Conservation (phyloP, 441 rosid genomes). For the Erodium moschatum region DNA sequence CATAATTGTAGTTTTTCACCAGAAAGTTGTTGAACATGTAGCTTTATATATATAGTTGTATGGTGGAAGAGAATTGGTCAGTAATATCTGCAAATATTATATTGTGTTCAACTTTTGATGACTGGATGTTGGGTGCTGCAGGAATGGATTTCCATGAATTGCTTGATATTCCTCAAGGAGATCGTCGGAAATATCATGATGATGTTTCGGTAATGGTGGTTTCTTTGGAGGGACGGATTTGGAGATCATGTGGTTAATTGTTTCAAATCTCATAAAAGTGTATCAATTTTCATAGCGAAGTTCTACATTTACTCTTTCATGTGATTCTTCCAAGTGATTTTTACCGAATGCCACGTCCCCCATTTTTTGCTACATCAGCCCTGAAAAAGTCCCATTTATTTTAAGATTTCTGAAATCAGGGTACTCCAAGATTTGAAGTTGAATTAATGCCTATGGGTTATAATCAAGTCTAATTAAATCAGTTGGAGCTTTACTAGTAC, state of each 20-base stretch:
- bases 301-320: neutral
- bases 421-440: too few species aligned
- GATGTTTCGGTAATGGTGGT: slow-evolving; percentile 96
- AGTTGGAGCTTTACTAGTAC: too few species aligned
- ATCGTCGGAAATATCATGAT: slow-evolving; percentile 85
- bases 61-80: neutral
- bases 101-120: neutral
- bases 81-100: neutral
- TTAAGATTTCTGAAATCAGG: too few species aligned
- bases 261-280: slow-evolving; percentile 22
- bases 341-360: neutral
- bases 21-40: neutral
- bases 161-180: slow-evolving; percentile 85
- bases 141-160: slow-evolving; percentile 93
- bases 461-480: too few species aligned
- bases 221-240: slow-evolving; percentile 87
- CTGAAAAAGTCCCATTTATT: too few species aligned
- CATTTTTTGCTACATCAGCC: neutral
- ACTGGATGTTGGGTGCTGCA: slow-evolving; percentile 25
- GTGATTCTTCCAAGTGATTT: neutral
- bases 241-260: slow-evolving; percentile 81
- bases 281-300: neutral
- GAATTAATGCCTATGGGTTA: too few species aligned
- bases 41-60: neutral
- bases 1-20: too few species aligned